Evolutionary conservation across 768 basidiomycete genomes (phyloP).

Genomic region (Vararia minispora): DNA sequence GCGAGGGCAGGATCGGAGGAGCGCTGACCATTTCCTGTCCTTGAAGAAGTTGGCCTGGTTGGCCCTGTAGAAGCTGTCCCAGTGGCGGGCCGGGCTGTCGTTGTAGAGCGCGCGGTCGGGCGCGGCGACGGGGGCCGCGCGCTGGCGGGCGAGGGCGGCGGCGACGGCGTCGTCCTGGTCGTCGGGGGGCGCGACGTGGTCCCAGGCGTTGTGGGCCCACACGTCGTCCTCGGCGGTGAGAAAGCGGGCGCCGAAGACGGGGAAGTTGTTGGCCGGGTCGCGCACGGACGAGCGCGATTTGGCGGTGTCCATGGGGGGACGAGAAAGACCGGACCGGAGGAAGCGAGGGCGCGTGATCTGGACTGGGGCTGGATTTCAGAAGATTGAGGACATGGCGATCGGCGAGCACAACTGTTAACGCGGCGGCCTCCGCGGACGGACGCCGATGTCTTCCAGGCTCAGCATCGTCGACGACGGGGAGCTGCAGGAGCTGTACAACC

Average conservation of each 20-base stretch:
- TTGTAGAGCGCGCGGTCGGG: constrained; percentile 65
- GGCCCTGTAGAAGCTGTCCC: constrained; percentile 87
- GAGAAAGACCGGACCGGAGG: too few relatives aligned
- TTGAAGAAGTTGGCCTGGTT: constrained; percentile 89
- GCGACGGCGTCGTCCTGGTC: constrained; percentile 72
- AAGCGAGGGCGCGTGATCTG: too few relatives aligned
- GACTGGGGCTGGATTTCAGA: too few relatives aligned
- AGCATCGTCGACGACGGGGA: constrained; percentile 49
- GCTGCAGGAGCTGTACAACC: constrained; percentile 62
- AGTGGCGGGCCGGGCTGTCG: constrained; percentile 60
- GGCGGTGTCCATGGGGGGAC: too few relatives aligned
- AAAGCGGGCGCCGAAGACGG: constrained; percentile 69
- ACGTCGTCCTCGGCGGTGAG: constrained; percentile 60
- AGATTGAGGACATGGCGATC: too few relatives aligned
- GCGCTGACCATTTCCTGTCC: constrained; percentile 72
- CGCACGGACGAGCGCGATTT: constrained; percentile 55
- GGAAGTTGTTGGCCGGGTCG: constrained; percentile 40
- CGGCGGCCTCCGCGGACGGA: neutral
- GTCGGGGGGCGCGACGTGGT: constrained; percentile 74
- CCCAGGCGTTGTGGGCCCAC: constrained; percentile 87
- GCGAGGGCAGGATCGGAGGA: neutral
- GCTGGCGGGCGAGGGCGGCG: constrained; percentile 60
- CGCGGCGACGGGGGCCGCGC: constrained; percentile 57
- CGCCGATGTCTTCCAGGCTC: neutral
- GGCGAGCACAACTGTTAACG: neutral